Evolutionary conservation across 2,329 filamentous ascomycete species (phyloP).

Genomic region (Botrytis fabae): DNA sequence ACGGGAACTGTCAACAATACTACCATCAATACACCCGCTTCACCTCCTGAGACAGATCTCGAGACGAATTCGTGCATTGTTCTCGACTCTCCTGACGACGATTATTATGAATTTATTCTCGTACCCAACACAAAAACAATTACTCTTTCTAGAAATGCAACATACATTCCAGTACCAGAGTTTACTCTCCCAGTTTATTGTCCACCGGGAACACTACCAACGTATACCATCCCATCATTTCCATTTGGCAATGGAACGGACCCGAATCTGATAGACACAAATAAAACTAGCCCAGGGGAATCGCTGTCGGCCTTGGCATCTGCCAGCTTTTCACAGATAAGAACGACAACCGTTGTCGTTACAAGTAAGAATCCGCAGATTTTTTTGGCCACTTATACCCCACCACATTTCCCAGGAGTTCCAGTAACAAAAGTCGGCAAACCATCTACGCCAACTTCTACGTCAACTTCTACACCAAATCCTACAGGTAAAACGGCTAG

Average conservation of each 20-base stretch:
- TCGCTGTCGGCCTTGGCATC: background rate
- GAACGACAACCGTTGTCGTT: constrained; percentile 12
- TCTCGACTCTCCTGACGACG: background rate
- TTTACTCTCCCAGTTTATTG: constrained; percentile 36
- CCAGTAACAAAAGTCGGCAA: background rate
- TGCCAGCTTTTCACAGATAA: background rate
- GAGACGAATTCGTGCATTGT: background rate
- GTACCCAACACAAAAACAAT: constrained; percentile 36
- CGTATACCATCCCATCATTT: background rate
- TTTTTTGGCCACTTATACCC: background rate
- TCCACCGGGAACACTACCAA: background rate
- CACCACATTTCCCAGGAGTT: background rate
- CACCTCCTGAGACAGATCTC: background rate
- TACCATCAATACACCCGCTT: too few species aligned
- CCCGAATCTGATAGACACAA: background rate
- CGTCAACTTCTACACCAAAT: background rate
- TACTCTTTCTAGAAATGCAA: constrained; percentile 27
- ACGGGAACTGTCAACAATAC: background rate
- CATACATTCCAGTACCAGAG: constrained; percentile 29
- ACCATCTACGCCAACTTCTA: background rate
- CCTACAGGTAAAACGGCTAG: background rate
- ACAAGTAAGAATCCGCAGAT: constrained; percentile 17
- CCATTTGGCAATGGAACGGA: background rate
- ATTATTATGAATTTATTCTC: constrained; percentile 23
- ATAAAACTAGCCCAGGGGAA: background rate